phyloP scores from a whole-genome alignment of 495 filamentous ascomycete genomes.

The Penicillium psychrofluorescens region DNA sequence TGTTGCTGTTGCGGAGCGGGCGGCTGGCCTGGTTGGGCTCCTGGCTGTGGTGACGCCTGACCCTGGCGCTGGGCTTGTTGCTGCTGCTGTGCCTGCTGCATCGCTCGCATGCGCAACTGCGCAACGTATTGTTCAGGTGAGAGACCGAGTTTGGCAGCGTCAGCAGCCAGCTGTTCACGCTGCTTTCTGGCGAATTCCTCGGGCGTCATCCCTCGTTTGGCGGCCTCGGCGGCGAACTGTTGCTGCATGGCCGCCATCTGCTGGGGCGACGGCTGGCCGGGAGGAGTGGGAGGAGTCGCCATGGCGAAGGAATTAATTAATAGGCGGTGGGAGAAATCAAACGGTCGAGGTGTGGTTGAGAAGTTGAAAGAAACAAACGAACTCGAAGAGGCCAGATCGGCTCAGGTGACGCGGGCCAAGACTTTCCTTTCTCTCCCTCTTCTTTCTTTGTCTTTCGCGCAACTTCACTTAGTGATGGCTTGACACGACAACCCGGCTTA shows the following conservation, averaged over 20 bases:
- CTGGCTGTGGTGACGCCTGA: constrained; percentile 37
- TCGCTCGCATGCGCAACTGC: constrained; percentile 56
- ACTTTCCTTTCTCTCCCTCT: constrained; percentile 5
- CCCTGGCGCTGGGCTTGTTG: constrained; percentile 39
- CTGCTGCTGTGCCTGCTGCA: constrained; percentile 43
- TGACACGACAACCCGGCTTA: too few species aligned
- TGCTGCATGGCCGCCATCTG: constrained; percentile 79
- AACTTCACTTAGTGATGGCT: too few species aligned
- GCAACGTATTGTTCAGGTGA: constrained; percentile 57
- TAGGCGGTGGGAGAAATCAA: neutral
- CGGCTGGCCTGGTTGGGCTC: constrained; percentile 32
- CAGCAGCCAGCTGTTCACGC: constrained; percentile 48
- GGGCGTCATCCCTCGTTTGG: constrained; percentile 67
- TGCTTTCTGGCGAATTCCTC: constrained; percentile 62
- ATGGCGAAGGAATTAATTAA: constrained; percentile 19
- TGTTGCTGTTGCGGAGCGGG: constrained; percentile 22
- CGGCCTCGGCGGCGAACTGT: constrained; percentile 70
- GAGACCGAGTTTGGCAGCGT: constrained; percentile 58
- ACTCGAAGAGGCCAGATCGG: constrained; percentile 32
- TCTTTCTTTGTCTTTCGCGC: neutral
- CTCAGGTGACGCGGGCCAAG: constrained; percentile 19
- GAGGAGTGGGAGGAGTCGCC: constrained; percentile 20
- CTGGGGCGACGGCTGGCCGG: constrained; percentile 71
- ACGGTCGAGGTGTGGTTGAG: neutral
- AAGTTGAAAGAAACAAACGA: constrained; percentile 5